Conservation (phyloP, 2,329 filamentous ascomycete species). For the Cladosporium sp. region DNA sequence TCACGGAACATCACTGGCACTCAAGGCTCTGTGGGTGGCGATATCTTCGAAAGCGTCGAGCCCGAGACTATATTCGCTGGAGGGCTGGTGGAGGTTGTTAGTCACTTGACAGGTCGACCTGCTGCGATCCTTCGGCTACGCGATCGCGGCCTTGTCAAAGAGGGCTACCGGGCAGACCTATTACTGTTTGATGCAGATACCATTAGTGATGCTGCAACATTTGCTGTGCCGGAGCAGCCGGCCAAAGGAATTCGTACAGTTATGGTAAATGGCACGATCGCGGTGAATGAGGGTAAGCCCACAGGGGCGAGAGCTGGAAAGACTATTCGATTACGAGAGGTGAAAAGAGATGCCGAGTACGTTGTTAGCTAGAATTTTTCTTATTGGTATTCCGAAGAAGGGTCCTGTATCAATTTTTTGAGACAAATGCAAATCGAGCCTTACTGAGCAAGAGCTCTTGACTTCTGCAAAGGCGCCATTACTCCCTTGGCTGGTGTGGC, state of each 20-base stretch:
- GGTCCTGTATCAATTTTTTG: too few relatives aligned
- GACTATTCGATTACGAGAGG: conserved; percentile 20
- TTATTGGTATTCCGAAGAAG: too few relatives aligned
- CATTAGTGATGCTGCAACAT: conserved; percentile 26
- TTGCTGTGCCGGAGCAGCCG: conserved; percentile 22
- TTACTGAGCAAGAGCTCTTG: too few relatives aligned
- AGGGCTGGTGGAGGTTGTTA: conserved; percentile 26
- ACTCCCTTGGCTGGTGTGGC: too few relatives aligned
- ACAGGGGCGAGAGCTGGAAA: conserved; percentile 20
- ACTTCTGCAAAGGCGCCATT: too few relatives aligned
- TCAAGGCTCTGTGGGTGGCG: background rate
- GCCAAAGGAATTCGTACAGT: conserved; percentile 24
- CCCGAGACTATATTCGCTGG: conserved; percentile 24
- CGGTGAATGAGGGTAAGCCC: conserved; percentile 22
- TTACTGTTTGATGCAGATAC: conserved; percentile 24
- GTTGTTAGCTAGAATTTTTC: conserved; percentile 11
- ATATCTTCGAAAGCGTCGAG: conserved; percentile 19
- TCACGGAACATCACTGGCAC: conserved; percentile 22
- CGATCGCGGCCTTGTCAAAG: conserved; percentile 23
- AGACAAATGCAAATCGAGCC: too few relatives aligned
- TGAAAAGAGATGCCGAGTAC: conserved; percentile 3
- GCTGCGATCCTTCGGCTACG: conserved; percentile 20
- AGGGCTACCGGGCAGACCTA: conserved; percentile 25
- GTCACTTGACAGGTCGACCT: conserved; percentile 25
- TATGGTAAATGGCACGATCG: conserved; percentile 24